phyloP scores from a whole-genome alignment of 768 basidiomycete species.

The Dacryopinax spathularia region DNA sequence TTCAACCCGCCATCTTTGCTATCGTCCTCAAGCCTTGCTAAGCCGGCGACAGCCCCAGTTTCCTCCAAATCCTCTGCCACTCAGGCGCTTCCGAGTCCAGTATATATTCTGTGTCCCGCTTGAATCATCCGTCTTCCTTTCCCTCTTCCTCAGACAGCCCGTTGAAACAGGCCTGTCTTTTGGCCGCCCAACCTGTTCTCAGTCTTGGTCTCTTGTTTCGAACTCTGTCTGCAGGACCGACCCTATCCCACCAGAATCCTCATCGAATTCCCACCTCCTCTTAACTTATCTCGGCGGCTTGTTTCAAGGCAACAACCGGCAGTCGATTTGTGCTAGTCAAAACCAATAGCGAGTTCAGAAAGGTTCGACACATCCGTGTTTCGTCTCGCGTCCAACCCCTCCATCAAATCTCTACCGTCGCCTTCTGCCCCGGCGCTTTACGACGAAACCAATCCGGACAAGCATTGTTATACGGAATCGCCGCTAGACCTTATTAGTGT shows the following conservation, averaged over 20 bases:
- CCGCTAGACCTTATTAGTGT: constrained; percentile 5
- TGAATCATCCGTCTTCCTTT: constrained; percentile 2
- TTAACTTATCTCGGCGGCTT: constrained; percentile 4
- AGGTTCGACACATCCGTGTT: constrained; percentile 4
- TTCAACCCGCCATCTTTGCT: not conserved
- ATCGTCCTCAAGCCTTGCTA: not conserved
- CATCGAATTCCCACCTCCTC: not conserved
- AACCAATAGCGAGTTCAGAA: not conserved
- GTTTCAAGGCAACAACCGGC: not conserved
- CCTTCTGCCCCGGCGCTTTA: not conserved
- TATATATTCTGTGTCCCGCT: constrained; percentile 4
- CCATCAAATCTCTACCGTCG: not conserved
- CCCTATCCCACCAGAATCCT: not conserved
- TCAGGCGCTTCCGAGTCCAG: not conserved
- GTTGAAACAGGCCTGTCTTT: constrained; percentile 4
- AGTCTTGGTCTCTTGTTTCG: not conserved
- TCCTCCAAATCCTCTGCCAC: not conserved
- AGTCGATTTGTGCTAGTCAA: not conserved
- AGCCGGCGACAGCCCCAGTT: not conserved
- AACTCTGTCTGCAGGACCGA: not conserved
- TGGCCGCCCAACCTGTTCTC: not conserved
- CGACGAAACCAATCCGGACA: not conserved
- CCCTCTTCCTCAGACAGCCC: constrained; percentile 1
- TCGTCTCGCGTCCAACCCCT: not conserved
- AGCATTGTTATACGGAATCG: not conserved